Base-by-base conservation (phyloP, 495 filamentous ascomycete species). In the Penicillium cataractarum region DNA sequence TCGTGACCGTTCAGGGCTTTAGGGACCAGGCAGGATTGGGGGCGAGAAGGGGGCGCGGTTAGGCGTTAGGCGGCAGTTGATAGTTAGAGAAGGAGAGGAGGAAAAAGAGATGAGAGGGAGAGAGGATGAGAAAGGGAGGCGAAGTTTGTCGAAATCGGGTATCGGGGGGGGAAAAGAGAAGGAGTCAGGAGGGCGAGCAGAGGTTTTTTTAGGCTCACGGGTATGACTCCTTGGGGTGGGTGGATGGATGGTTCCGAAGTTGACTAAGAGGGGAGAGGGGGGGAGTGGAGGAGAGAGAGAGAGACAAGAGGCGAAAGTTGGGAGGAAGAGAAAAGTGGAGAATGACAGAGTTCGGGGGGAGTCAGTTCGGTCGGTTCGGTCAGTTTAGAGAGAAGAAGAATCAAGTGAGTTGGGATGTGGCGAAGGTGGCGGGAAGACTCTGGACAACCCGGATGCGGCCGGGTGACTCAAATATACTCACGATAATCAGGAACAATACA, bases 341-440 rank as follows among this genome's bases (percentile, higher is more conserved):
- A 22, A 19, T n/a, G n/a, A n/a, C n/a, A n/a, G n/a, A n/a, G n/a
- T n/a, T n/a, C n/a, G 37, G 37, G 35, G 35, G 35, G 15, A 17
- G 17, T 39, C 40, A 42, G 40, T 42, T 42, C 40, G 40, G 40
- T 42, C 40, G n/a, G 40, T 19, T 42, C 40, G 40, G 40, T 42
- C 40, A 21, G 40, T 42, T 42, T 10, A 19, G 21, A 15, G 26
- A 22, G 9, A 39, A 49, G 17, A 10, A 29, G 48, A 51, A 39
- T n/a, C 22, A 52, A 60, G 49, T 49, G 32, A 60, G 60, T 60
- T 55, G 60, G 39, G 48, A 31, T 71, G 69, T 71, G 69, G 69
- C 69, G 62, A 71, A 56, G 68, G 71, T 73, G 71, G 72, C 65
- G 68, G 72, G 63, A 49, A 58, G 37, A 32, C 15, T 52, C 49